Conservation (phyloP, 148 eudicot species). For the Nepenthes gracilis region DNA sequence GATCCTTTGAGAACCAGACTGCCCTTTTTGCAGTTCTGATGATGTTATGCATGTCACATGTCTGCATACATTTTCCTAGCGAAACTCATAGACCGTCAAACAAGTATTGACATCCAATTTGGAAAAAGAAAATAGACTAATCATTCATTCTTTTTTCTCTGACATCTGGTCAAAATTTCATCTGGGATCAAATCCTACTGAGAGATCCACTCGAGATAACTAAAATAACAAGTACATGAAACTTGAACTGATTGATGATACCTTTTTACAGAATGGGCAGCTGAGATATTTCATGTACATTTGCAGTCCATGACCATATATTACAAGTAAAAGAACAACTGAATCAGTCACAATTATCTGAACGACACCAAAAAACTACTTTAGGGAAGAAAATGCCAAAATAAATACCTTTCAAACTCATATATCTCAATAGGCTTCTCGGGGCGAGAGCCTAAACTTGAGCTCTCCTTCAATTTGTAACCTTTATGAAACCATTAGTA, state of each 20-base stretch:
- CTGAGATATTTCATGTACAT: slow-evolving; percentile 26
- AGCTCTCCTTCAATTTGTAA: slow-evolving; percentile 70
- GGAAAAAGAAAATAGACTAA: no score
- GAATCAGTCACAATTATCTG: not conserved
- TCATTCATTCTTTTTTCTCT: no score
- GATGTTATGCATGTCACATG: no score
- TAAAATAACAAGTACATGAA: not conserved
- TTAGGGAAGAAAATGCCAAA: slow-evolving; percentile 2
- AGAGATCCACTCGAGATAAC: no score
- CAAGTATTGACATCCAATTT: not conserved
- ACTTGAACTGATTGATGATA: slow-evolving; percentile 18
- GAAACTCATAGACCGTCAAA: not conserved
- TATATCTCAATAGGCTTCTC: slow-evolving; percentile 89
- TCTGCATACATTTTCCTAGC: not conserved
- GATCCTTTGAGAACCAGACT: no score
- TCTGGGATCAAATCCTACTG: no score
- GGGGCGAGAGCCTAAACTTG: slow-evolving; percentile 87
- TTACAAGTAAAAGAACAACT: slow-evolving; percentile 5
- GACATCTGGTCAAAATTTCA: no score
- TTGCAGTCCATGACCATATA: slow-evolving; percentile 7
- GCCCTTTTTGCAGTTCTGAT: no score
- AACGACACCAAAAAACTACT: not conserved
- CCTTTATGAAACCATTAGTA: slow-evolving; percentile 25
- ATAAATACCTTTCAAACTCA: slow-evolving; percentile 78
- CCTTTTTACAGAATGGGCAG: slow-evolving; percentile 99